phyloP scores from a whole-genome alignment of 768 basidiomycete genomes.

The Suillus tomentosus region DNA sequence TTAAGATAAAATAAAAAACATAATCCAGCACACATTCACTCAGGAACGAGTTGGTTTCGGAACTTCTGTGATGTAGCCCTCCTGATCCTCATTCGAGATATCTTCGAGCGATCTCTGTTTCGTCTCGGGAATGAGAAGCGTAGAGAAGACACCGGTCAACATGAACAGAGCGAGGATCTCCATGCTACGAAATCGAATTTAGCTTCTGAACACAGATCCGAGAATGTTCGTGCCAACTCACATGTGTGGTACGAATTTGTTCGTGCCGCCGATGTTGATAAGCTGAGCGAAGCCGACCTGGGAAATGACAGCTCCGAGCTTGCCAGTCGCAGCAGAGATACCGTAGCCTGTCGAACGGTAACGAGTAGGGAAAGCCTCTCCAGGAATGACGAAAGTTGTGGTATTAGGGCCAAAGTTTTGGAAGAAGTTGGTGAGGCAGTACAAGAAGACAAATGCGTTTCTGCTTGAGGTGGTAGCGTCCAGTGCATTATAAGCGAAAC shows the following conservation, averaged over 20 bases:
- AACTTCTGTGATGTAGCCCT: conserved; percentile 47
- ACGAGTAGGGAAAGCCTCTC: conserved; percentile 86
- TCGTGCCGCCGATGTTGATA: conserved; percentile 66
- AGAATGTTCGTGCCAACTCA: conserved; percentile 35
- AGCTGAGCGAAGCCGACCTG: conserved; percentile 76
- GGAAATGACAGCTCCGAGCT: conserved; percentile 80
- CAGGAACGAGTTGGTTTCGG: background rate
- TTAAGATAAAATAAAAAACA: background rate
- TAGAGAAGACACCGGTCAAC: conserved; percentile 83
- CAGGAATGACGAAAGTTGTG: conserved; percentile 80
- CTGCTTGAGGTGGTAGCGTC: conserved; percentile 41
- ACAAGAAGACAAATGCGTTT: conserved; percentile 77
- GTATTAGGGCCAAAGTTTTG: conserved; percentile 86
- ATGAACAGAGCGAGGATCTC: conserved; percentile 87
- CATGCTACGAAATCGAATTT: conserved; percentile 42
- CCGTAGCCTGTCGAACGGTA: conserved; percentile 86
- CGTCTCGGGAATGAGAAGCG: conserved; percentile 79
- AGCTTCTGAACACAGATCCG: conserved; percentile 9
- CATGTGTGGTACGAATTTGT: conserved; percentile 68
- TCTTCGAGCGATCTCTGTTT: conserved; percentile 67
- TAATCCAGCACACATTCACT: background rate
- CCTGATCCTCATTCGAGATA: conserved; percentile 71
- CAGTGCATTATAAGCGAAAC: conserved; percentile 67
- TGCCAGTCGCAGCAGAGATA: conserved; percentile 81
- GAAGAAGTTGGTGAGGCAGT: conserved; percentile 89